A percentile compares a stretch with the other conserved stretches of the same genome.
phyloP scores from a whole-genome alignment of 2,329 filamentous ascomycete species.

The Exophiala calicioides region DNA sequence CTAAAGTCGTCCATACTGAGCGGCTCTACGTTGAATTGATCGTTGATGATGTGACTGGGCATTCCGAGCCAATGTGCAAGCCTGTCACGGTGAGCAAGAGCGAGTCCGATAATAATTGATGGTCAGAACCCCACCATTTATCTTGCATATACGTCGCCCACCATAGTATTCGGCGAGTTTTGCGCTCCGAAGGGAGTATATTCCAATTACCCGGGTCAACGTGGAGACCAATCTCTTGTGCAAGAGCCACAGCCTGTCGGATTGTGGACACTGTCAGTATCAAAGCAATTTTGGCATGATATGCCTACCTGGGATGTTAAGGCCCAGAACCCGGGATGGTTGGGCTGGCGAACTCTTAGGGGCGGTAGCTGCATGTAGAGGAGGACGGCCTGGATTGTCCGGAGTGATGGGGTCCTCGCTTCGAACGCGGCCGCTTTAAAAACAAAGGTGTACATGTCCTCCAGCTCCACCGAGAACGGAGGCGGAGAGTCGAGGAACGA shows the following conservation, averaged over 20 bases:
- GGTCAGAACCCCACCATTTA: background rate
- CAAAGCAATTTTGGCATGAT: background rate
- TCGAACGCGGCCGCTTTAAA: background rate
- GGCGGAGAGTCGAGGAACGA: background rate
- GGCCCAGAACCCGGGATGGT: background rate
- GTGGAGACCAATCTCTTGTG: background rate
- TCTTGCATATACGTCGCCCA: constrained; percentile 1
- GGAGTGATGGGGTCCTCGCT: constrained; percentile 1
- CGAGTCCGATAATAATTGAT: background rate
- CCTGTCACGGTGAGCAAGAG: background rate
- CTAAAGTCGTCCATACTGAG: background rate
- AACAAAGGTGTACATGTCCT: constrained; percentile 1
- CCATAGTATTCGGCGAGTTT: background rate
- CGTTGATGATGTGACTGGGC: constrained; percentile 1
- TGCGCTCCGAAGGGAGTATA: background rate
- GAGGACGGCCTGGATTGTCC: constrained; percentile 1
- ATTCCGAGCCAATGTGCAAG: constrained; percentile 1
- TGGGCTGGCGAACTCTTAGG: background rate
- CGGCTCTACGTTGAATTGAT: constrained; percentile 1
- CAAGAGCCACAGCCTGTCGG: background rate
- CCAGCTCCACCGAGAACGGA: background rate
- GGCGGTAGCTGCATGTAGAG: constrained; percentile 1
- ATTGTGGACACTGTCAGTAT: background rate
- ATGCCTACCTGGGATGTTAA: background rate
- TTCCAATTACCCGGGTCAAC: background rate